Percentiles rank a stretch among this genome's conserved stretches.
Evolutionary conservation across 345 rosid species (phyloP).

Genomic region (Capsella bursapastoris): DNA sequence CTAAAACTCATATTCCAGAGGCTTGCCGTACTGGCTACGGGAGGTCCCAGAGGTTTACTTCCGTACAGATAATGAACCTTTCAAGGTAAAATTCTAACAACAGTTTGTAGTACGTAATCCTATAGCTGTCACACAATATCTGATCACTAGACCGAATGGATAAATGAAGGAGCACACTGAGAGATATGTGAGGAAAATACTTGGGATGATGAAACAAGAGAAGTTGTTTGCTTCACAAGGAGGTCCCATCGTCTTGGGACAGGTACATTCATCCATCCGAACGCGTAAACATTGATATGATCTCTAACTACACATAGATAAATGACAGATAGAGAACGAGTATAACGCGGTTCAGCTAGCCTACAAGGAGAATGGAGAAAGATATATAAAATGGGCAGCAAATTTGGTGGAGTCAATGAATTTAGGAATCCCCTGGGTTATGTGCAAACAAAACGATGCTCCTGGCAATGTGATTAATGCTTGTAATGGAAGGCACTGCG

Average conservation of each 20-base stretch:
- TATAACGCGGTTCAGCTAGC: slow-evolving; percentile 60
- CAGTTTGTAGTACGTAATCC: slow-evolving; percentile 27
- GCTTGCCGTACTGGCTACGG: slow-evolving; percentile 82
- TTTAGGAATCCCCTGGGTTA: slow-evolving; percentile 83
- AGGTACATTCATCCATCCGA: slow-evolving; percentile 42
- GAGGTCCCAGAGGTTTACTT: slow-evolving; percentile 63
- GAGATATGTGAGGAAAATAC: slow-evolving; percentile 51
- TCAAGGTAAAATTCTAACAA: slow-evolving; percentile 56
- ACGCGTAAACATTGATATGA: not conserved
- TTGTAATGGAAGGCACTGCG: slow-evolving; percentile 80
- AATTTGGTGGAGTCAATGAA: slow-evolving; percentile 62
- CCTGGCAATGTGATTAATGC: slow-evolving; percentile 73
- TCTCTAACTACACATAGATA: not conserved
- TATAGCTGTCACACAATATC: not conserved
- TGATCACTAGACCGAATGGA: not conserved
- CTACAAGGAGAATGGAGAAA: slow-evolving; percentile 54
- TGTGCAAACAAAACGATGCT: slow-evolving; percentile 85
- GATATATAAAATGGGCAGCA: slow-evolving; percentile 73
- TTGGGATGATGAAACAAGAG: slow-evolving; percentile 48
- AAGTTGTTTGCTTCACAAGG: slow-evolving; percentile 56
- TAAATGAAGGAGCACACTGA: slow-evolving; percentile 56
- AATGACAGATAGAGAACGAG: slow-evolving; percentile 76
- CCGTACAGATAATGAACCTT: slow-evolving; percentile 71
- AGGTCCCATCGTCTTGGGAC: slow-evolving; percentile 59
- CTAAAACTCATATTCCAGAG: slow-evolving; percentile 49